Base-by-base conservation (phyloP, 495 filamentous ascomycete species). In the Tuber borchii region DNA sequence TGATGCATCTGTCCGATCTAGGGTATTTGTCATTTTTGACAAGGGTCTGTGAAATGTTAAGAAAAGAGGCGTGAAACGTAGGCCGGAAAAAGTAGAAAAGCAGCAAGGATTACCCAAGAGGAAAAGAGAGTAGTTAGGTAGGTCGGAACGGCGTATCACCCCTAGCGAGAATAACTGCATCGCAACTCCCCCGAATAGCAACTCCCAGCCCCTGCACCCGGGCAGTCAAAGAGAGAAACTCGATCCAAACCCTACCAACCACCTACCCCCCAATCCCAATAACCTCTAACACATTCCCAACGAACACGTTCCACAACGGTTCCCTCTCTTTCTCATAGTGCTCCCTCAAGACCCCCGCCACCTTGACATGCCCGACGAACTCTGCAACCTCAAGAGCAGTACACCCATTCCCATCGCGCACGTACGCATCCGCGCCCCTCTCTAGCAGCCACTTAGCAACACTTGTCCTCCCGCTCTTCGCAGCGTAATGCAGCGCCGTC, bases 401-500 rank as follows among this genome's bases (percentile, higher is more conserved):
- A 31, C 42, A 48, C 4, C 22, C 14, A n/a, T 43, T 31, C 22
- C 37, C n/a, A 69, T 44, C 65, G 14, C 34, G 7, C 26, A 40
- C 16, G 5, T 37, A 22, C 0, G 42, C 72, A 45, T 76, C 51
- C 9, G 70, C 46, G 16, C 70, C 70, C 8, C n/a, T 22, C 45
- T 73, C 74, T 51, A 76, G 42, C 26, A 76, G 14, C 42, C 37
- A n/a, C n/a, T 70, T 34, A 9, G 73, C 70, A 70, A 73, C 48
- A 2, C 1, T 40, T 26, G 7, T 72, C 42, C 69, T 26, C 34
- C 56, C n/a, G 9, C 16, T 31, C n/a, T 56, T 46, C 39, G 71
- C 71, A 1, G 71, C 75, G 46, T 71, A 39, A 42, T 77, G 72
- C 22, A 77, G 56, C 44, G 75, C 70, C 26, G 75, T 77, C 37